Conservation (phyloP, 2,329 filamentous ascomycete species). For the Colletotrichum sp. region DNA sequence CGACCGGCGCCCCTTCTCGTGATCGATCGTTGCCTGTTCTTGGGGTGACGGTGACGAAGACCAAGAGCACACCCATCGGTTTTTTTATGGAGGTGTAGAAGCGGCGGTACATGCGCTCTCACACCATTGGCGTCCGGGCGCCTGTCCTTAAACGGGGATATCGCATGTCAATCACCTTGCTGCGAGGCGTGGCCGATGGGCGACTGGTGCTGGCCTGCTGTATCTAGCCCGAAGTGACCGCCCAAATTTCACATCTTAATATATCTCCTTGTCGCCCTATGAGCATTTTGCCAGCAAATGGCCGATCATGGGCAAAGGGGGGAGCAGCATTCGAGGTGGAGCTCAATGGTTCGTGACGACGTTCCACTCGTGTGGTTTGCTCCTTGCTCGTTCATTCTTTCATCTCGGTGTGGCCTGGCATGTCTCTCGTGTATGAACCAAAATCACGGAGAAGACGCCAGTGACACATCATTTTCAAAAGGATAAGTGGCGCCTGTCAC, state of each 20-base stretch:
- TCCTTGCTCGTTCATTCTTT: not conserved
- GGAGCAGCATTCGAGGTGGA: not conserved
- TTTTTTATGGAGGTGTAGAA: not conserved
- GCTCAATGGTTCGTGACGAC: not conserved
- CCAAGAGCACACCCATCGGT: slow-evolving; percentile 3
- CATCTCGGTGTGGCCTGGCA: not conserved
- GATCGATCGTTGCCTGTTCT: slow-evolving; percentile 17
- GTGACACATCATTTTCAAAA: not conserved
- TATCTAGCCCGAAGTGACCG: not conserved
- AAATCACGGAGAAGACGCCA: not conserved
- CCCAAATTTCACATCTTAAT: not conserved
- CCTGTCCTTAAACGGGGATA: slow-evolving; percentile 5
- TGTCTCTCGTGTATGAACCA: not conserved
- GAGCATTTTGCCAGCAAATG: not conserved
- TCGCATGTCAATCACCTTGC: slow-evolving; percentile 10
- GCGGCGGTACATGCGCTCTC: not conserved
- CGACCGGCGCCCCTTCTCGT: not conserved
- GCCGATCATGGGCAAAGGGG: not conserved
- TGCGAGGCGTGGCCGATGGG: not conserved
- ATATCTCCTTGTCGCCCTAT: not conserved
- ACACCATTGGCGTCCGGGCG: not conserved
- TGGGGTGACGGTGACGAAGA: slow-evolving; percentile 19
- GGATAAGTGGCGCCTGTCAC: not conserved
- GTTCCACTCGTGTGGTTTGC: not conserved
- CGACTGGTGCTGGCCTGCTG: not conserved